Base-by-base conservation (phyloP, 192 early-diverging fungal genomes). In the Coemansia sp. region DNA sequence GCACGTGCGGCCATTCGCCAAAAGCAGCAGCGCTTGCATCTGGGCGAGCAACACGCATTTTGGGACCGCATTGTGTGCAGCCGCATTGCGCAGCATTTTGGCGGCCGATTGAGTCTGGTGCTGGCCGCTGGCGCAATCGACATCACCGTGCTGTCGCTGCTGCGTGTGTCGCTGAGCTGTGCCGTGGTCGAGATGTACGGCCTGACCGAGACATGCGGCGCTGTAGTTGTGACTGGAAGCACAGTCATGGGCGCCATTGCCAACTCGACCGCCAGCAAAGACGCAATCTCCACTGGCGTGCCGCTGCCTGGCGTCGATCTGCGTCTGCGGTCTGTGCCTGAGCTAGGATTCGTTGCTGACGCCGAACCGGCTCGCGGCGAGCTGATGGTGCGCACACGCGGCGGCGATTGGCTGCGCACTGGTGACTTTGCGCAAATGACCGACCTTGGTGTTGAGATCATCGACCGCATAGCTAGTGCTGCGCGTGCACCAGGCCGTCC, bases 291-390 rank as follows among this genome's bases (percentile, higher is more conserved):
- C 60, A 88, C 94, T 19, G 93, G 94, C 35, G 75, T 85, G 20
- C 92, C 93, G 14, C 71, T 89, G 20, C 85, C 90, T 20, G 85
- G 88, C 41, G 81, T 83, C 26, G 88, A 94, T 66, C 83, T 97
- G 57, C 94, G 94, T 66, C 81, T 98, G 43, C 84, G 85, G 3
- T 93, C 95, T 66, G 87, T 98, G 16, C 92, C 93, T 14, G 84
- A 87, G 32, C 93, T 98, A 89, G 87, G 88, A 52, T 95, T 95
- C 69, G 76, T 81, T 20, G 85, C 89, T 1, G 85, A 80, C 32
- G 88, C 92, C 66, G 85, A 87, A 53, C 91, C 92, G 29, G 86
- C 94, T 32, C 87, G 96, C 37, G 94, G 96, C 53, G 96, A 98
- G 74, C 87, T 98, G 55, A 89, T 89, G 75, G 74, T 92, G 38